Conservation (phyloP, 2,329 filamentous ascomycete genomes). For the Didymella sp. region DNA sequence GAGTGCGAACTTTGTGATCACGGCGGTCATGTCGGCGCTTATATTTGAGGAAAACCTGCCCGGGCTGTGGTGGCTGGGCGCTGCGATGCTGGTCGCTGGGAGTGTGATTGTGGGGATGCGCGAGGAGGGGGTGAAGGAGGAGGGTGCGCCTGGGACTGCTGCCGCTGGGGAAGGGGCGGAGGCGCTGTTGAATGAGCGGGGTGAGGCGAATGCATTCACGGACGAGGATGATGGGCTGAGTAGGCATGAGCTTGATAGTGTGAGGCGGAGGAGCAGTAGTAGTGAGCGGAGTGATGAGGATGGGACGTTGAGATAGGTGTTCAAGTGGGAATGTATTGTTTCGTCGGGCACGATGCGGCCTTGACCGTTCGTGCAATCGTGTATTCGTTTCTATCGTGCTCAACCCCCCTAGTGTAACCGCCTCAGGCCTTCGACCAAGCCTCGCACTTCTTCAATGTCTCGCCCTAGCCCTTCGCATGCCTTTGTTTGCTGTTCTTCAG, state of each 20-base stretch:
- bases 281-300: conserved; percentile 38
- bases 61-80: conserved; percentile 78
- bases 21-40: conserved; percentile 71
- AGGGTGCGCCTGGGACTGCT: conserved; percentile 32
- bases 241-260: conserved; percentile 41
- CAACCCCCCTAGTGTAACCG: conserved; percentile 50
- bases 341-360: not conserved
- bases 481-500: conserved; percentile 63
- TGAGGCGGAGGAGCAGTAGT: conserved; percentile 24
- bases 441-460: conserved; percentile 65
- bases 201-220: conserved; percentile 42
- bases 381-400: not conserved
- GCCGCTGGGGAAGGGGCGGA: conserved; percentile 23
- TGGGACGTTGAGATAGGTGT: conserved; percentile 37
- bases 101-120: conserved; percentile 80
- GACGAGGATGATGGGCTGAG: conserved; percentile 43
- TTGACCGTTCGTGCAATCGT: not conserved
- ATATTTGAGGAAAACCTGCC: conserved; percentile 77
- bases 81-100: conserved; percentile 73
- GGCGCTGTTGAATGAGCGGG: conserved; percentile 28
- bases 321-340: not conserved
- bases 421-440: conserved; percentile 64
- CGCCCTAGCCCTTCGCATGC: conserved; percentile 61
- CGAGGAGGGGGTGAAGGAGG: conserved; percentile 59
- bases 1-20: conserved; percentile 80